Percentiles rank a stretch among this genome's conserved stretches.
These are phyloP conservation scores for Colletotrichum euphorbiae DNA, from an alignment of 2,329 filamentous ascomycete species.

Conservation along the genomic window DNA sequence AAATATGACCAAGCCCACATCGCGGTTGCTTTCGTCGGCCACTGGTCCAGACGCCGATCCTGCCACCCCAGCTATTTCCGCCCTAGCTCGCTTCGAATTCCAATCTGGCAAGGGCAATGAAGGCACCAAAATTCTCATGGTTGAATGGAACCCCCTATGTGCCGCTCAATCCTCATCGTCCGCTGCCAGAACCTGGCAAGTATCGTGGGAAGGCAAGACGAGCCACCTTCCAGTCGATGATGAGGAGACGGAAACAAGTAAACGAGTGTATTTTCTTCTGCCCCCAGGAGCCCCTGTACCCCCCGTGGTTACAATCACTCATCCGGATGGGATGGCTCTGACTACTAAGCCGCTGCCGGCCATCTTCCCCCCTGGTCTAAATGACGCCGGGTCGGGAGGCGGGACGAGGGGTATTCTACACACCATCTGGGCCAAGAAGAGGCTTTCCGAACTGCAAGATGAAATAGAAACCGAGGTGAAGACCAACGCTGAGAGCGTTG, in stretches of 20 bases:
- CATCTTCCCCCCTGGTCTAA: slow-evolving; percentile 83
- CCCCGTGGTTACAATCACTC: slow-evolving; percentile 74
- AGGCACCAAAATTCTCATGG: slow-evolving; percentile 92
- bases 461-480: slow-evolving; percentile 82
- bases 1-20: slow-evolving; percentile 3
- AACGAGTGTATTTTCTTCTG: slow-evolving; percentile 84
- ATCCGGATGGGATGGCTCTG: slow-evolving; percentile 53
- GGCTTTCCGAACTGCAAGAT: slow-evolving; percentile 77
- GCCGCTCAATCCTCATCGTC: neutral
- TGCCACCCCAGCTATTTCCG: slow-evolving; percentile 57
- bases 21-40: neutral
- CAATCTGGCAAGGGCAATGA: slow-evolving; percentile 80
- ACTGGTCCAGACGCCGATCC: slow-evolving; percentile 2
- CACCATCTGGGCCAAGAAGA: slow-evolving; percentile 89
- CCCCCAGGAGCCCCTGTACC: slow-evolving; percentile 79
- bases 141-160: slow-evolving; percentile 77
- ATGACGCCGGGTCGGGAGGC: slow-evolving; percentile 71
- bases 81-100: slow-evolving; percentile 89
- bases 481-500: slow-evolving; percentile 83
- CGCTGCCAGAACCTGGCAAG: slow-evolving; percentile 68
- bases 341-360: slow-evolving; percentile 84
- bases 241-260: slow-evolving; percentile 56
- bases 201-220: slow-evolving; percentile 86
- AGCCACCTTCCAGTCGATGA: slow-evolving; percentile 76
- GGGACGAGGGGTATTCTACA: slow-evolving; percentile 87